phyloP scores from a whole-genome alignment of 2,329 filamentous ascomycete genomes.

The Botrytis tulipae region DNA sequence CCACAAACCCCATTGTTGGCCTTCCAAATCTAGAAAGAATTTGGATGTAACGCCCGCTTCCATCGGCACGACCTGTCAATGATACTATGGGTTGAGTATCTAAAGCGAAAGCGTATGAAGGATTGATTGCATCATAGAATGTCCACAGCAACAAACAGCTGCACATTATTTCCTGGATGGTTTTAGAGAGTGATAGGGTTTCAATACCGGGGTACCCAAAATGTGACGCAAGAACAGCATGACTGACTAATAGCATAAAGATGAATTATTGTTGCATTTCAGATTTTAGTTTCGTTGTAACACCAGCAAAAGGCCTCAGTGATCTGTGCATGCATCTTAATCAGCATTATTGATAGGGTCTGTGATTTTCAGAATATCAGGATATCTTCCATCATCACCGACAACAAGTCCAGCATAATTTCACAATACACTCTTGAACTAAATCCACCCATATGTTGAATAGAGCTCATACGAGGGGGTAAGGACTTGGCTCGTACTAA shows the following conservation, averaged over 20 bases:
- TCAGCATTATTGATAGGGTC: not conserved
- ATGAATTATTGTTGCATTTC: not conserved
- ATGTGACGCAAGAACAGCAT: not conserved
- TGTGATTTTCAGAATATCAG: not conserved
- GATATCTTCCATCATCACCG: not conserved
- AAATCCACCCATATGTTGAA: not conserved
- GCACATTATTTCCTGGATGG: not conserved
- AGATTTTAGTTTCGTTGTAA: too few relatives aligned
- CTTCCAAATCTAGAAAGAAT: not conserved
- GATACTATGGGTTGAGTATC: not conserved
- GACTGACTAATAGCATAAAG: not conserved
- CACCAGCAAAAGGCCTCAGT: not conserved
- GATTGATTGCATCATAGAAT: not conserved
- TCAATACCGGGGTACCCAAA: not conserved
- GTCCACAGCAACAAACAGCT: not conserved
- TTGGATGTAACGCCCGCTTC: not conserved
- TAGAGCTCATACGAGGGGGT: not conserved
- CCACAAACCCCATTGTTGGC: too few relatives aligned
- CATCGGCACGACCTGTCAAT: not conserved
- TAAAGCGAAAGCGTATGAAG: not conserved
- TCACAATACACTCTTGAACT: not conserved
- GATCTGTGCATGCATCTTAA: not conserved
- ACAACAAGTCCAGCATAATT: not conserved
- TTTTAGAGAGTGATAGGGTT: not conserved
- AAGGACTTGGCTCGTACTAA: not conserved